Base-by-base conservation (phyloP, 2,329 filamentous ascomycete genomes). In the Penicillium sp. region DNA sequence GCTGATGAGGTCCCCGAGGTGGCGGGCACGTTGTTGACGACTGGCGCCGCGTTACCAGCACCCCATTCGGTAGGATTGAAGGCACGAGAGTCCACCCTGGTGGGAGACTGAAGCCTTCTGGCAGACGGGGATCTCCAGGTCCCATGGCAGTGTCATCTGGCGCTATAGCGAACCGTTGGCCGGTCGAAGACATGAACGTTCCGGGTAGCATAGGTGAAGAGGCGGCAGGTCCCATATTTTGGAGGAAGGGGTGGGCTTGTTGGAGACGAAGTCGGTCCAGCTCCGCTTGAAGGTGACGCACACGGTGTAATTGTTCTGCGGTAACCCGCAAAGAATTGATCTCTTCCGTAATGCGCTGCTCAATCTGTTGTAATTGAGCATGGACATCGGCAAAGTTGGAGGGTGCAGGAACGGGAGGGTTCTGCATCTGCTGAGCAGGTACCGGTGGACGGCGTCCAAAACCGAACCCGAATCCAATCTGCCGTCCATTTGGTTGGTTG, bases 341-440 rank as follows among this genome's bases (percentile, higher is more conserved):
- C 60, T 90, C 85, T 45, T 81, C 78, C 55, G 83, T 75, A 20
- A 93, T 75, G 44, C 86, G 79, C 44, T 83, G 78, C 55, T 89
- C 84, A 11, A 88, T 76, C 32, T 83, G 77, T 27, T 77, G 72
- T 27, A 93, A 70, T 45, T 88, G 80, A 11, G 72, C 68, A 40
- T 80, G 76, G 22, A 86, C 76, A 54, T 58, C 61, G 26, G 56
- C 46, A 42, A 56, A 44, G 38, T 49, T 64, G 23, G 59, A 55
- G 14, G 14, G 31, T n/a, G 56, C 31, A 40, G 35, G 42, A 51
- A 42, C 47, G 49, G 35, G 46, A 34, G 29, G 44, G 20, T 46
- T n/a, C 23, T 48, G 55, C 36, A 42, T 40, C 13, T 52, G 45
- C 22, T 48, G 9, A 5, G 54, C 42, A 36, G 57, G 43, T 22